Evolutionary conservation across 2,329 filamentous ascomycete genomes (phyloP).

Genomic region (Pestalotiopsis sp.): DNA sequence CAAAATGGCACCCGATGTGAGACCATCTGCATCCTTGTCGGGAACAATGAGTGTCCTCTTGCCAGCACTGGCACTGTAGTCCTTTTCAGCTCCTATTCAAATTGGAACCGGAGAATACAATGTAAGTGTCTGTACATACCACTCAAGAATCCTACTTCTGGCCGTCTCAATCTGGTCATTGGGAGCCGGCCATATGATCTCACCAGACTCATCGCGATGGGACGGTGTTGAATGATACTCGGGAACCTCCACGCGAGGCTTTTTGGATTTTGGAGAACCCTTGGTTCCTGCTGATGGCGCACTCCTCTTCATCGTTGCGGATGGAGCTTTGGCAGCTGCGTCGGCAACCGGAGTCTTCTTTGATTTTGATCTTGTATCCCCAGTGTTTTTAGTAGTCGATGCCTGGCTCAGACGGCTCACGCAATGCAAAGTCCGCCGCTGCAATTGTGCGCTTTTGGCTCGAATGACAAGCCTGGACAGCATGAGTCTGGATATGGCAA

Average conservation of each 20-base stretch:
- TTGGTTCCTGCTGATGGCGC: conserved; percentile 21
- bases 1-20: conserved; percentile 66
- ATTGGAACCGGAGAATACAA: too few species aligned
- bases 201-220: conserved; percentile 44
- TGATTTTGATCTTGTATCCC: background rate
- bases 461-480: background rate
- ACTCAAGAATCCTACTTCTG: conserved; percentile 58
- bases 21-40: conserved; percentile 70
- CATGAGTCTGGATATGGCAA: background rate
- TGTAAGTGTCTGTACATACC: conserved; percentile 42
- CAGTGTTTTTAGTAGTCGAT: background rate
- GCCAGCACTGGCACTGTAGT: conserved; percentile 48
- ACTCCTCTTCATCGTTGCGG: conserved; percentile 28
- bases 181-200: conserved; percentile 64
- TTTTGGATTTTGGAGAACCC: conserved; percentile 25
- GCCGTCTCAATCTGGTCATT: conserved; percentile 56
- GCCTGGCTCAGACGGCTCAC: background rate
- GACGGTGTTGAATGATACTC: conserved; percentile 48
- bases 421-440: background rate
- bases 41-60: conserved; percentile 63
- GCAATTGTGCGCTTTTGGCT: background rate
- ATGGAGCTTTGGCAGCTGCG: background rate
- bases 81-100: background rate
- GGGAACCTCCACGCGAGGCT: conserved; percentile 32
- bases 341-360: too few species aligned